phyloP scores from a whole-genome alignment of 2,329 filamentous ascomycete species.

The Fusarium transvaalense region DNA sequence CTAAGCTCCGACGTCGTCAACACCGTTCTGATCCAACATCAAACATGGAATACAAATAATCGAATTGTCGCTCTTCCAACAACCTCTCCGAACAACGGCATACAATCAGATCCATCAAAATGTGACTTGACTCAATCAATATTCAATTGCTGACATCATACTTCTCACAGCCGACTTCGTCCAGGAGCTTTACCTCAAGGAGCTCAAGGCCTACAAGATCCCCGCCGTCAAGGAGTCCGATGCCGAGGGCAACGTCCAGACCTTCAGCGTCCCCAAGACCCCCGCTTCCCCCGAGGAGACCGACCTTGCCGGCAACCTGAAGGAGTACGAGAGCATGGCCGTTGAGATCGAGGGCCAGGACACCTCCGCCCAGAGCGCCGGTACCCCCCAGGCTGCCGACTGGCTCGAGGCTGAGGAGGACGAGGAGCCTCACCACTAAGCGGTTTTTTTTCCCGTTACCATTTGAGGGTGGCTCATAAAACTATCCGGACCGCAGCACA shows the following conservation, averaged over 20 bases:
- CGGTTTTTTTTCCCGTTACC: conserved; percentile 13
- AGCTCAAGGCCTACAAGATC: conserved; percentile 95
- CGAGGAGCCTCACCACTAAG: conserved; percentile 66
- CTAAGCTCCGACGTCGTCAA: conserved; percentile 47
- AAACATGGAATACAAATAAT: neutral
- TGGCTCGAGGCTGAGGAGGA: conserved; percentile 89
- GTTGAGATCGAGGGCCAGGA: conserved; percentile 95
- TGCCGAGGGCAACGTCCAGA: conserved; percentile 90
- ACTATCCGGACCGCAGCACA: conserved; percentile 20
- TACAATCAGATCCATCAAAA: conserved; percentile 1
- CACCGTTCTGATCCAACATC: conserved; percentile 11
- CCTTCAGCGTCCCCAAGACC: conserved; percentile 82
- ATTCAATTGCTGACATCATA: conserved; percentile 47
- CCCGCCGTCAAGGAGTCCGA: conserved; percentile 86
- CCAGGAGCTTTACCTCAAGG: conserved; percentile 96
- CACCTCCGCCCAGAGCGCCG: conserved; percentile 69
- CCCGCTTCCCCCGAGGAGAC: conserved; percentile 93
- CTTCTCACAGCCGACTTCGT: conserved; percentile 84
- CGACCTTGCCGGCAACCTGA: conserved; percentile 90
- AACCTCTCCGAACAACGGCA: neutral
- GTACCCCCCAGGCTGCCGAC: conserved; percentile 69
- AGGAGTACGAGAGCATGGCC: conserved; percentile 93
- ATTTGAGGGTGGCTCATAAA: conserved; percentile 16
- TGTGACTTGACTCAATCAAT: neutral
- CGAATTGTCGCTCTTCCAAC: conserved; percentile 1